Evolutionary conservation across 1,139 yeast species (phyloP).

Genomic region (Suhomyces bribrorum): DNA sequence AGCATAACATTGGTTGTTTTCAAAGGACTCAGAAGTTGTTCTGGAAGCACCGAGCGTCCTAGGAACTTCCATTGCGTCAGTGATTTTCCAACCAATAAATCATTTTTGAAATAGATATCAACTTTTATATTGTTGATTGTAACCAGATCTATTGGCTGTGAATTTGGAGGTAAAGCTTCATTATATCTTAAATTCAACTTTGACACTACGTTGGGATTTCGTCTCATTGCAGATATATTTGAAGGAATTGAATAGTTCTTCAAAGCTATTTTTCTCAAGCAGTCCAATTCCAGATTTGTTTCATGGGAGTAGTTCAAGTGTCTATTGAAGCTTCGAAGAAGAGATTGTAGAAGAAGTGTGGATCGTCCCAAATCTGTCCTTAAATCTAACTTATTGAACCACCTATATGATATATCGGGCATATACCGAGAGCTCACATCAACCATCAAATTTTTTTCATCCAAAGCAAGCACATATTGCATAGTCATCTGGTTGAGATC

Average conservation of each 20-base stretch:
- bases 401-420: constrained; percentile 35
- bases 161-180: constrained; percentile 24
- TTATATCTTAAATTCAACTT: constrained; percentile 30
- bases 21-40: constrained; percentile 22
- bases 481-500: constrained; percentile 36
- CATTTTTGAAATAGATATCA: constrained; percentile 27
- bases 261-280: constrained; percentile 27
- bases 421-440: constrained; percentile 41
- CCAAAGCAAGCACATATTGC: constrained; percentile 34
- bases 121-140: constrained; percentile 18
- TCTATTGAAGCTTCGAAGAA: constrained; percentile 25
- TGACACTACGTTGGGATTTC: constrained; percentile 35
- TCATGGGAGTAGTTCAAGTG: constrained; percentile 5
- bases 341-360: constrained; percentile 28
- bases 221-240: constrained; percentile 31
- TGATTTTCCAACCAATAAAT: constrained; percentile 35
- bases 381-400: constrained; percentile 33
- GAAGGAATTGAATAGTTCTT: constrained; percentile 29
- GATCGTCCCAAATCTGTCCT: constrained; percentile 34
- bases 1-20: constrained; percentile 23
- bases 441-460: constrained; percentile 20
- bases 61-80: constrained; percentile 42
- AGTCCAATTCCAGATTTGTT: constrained; percentile 23
- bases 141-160: constrained; percentile 19
- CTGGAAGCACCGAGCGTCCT: constrained; percentile 34